Percentiles rank a stretch among this genome's conserved stretches.
phyloP scores from a whole-genome alignment of 768 basidiomycete species.

The Mycena epipterygia region DNA sequence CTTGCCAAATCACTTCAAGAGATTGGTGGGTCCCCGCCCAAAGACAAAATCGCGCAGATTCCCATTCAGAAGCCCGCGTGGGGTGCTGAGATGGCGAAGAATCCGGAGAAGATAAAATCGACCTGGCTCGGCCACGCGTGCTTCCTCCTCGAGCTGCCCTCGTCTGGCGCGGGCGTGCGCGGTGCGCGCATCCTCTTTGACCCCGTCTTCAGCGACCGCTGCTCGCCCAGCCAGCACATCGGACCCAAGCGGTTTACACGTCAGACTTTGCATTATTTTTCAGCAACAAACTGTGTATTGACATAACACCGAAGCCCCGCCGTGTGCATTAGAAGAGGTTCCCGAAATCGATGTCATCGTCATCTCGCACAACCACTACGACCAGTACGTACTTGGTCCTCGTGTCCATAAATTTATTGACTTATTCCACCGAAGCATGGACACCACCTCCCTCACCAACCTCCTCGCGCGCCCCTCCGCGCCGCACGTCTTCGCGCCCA shows the following conservation, averaged over 20 bases:
- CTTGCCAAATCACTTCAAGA: neutral
- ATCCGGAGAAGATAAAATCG: constrained; percentile 57
- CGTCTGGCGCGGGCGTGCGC: constrained; percentile 42
- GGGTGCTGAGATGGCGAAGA: constrained; percentile 46
- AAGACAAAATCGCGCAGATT: constrained; percentile 39
- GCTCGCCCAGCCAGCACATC: constrained; percentile 59
- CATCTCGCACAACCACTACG: constrained; percentile 72
- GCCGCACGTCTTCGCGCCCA: constrained; percentile 71
- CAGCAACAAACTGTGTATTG: neutral
- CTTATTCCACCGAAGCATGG: constrained; percentile 52
- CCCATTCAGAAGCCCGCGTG: constrained; percentile 55
- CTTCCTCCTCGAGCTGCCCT: constrained; percentile 65
- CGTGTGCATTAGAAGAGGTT: constrained; percentile 66
- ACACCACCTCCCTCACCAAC: constrained; percentile 56
- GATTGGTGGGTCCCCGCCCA: constrained; percentile 19
- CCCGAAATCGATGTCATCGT: constrained; percentile 75
- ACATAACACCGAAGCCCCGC: constrained; percentile 51
- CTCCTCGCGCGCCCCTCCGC: constrained; percentile 50
- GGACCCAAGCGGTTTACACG: constrained; percentile 66
- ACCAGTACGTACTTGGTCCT: constrained; percentile 52
- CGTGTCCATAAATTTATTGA: neutral
- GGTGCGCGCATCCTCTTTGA: constrained; percentile 67
- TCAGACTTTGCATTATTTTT: constrained; percentile 42
- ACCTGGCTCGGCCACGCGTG: constrained; percentile 72
- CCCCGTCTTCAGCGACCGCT: constrained; percentile 66